Conservation (phyloP, 202 grass and related monocot genomes). For the Alloteropsis angusta region DNA sequence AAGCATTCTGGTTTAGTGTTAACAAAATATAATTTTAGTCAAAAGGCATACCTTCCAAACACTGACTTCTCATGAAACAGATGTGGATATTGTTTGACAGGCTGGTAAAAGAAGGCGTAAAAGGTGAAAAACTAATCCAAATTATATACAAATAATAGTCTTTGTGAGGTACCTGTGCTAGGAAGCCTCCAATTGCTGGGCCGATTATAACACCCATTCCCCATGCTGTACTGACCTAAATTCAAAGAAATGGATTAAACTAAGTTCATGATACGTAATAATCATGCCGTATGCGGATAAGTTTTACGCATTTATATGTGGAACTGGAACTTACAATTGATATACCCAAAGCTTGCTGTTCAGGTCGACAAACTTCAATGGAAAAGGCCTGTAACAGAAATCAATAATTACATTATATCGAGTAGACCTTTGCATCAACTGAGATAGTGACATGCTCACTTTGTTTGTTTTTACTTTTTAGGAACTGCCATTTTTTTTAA, state of each 20-base stretch:
- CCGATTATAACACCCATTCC: conserved; percentile 63
- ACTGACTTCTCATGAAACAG: conserved; percentile 51
- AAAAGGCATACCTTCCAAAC: conserved; percentile 38
- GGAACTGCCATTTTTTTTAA: neutral
- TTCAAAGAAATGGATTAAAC: neutral
- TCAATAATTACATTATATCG: neutral
- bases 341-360: conserved; percentile 57
- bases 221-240: conserved; percentile 62
- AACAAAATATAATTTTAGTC: neutral
- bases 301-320: neutral
- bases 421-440: neutral
- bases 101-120: conserved; percentile 21
- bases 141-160: neutral
- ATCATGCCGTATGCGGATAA: neutral
- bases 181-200: conserved; percentile 67
- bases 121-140: neutral
- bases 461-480: neutral
- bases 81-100: conserved; percentile 67
- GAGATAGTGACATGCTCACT: neutral
- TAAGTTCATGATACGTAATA: neutral
- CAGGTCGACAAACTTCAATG: conserved; percentile 58
- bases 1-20: neutral
- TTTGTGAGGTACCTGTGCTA: conserved; percentile 42
- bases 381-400: conserved; percentile 54
- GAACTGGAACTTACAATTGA: conserved; percentile 38